Percentiles rank a stretch among this genome's conserved stretches.
phyloP scores from a whole-genome alignment of 1,139 yeast species.

The Saccharomyces hybrid region DNA sequence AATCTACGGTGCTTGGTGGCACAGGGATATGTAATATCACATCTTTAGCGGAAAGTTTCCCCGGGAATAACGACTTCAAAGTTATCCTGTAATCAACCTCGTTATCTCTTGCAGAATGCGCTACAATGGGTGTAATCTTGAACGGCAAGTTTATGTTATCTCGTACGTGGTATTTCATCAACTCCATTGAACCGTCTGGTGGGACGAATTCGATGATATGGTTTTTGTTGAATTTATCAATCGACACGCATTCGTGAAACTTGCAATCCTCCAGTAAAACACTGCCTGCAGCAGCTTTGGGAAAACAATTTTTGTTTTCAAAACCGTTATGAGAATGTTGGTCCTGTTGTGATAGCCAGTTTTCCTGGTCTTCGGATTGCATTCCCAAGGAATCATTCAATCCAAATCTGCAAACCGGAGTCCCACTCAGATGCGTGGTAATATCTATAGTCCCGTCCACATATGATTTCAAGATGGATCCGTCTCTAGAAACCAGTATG shows the following conservation, averaged over 20 bases:
- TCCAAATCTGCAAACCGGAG: constrained; percentile 61
- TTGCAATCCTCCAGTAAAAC: constrained; percentile 69
- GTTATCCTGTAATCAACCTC: constrained; percentile 51
- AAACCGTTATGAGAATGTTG: neutral
- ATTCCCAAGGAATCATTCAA: constrained; percentile 39
- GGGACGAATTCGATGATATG: constrained; percentile 69
- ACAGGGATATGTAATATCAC: constrained; percentile 62
- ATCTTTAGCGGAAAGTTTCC: constrained; percentile 57
- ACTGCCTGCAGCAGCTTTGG: constrained; percentile 41
- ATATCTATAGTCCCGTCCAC: constrained; percentile 72
- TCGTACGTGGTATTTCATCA: constrained; percentile 65
- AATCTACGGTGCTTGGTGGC: constrained; percentile 53
- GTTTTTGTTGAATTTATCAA: constrained; percentile 59
- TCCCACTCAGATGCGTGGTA: constrained; percentile 69
- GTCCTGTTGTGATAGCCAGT: constrained; percentile 15
- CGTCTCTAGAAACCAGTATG: constrained; percentile 53
- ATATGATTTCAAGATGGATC: constrained; percentile 58
- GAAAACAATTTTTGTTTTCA: constrained; percentile 22
- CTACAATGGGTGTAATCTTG: constrained; percentile 51
- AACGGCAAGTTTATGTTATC: constrained; percentile 67
- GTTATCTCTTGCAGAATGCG: constrained; percentile 39
- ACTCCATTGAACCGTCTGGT: constrained; percentile 88
- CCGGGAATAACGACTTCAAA: constrained; percentile 55
- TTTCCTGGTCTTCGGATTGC: constrained; percentile 42
- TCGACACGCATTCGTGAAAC: constrained; percentile 80